Conservation (phyloP, 1,139 yeast species). For the Taphrina deformans region DNA sequence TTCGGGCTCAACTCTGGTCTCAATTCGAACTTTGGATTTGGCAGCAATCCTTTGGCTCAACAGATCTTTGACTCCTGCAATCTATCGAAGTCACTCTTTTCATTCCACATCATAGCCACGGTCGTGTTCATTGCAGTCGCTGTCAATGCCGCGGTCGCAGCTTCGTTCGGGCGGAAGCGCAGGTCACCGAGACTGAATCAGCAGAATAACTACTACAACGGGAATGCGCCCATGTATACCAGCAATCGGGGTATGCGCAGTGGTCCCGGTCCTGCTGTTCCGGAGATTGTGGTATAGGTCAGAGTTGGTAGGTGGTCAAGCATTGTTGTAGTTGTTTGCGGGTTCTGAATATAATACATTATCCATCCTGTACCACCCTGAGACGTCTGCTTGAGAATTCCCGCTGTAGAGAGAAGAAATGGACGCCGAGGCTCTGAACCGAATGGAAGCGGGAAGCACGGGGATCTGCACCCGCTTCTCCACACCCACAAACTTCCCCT, state of each 20-base stretch:
- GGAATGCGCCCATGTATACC: neutral
- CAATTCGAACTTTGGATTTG: neutral
- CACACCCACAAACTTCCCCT: neutral
- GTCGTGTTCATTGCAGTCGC: conserved; percentile 8
- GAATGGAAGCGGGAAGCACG: neutral
- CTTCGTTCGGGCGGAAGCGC: conserved; percentile 4
- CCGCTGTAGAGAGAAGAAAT: neutral
- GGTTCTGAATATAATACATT: too few relatives aligned
- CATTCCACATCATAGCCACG: conserved; percentile 25
- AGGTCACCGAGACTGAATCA: neutral
- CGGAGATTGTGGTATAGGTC: conserved; percentile 17
- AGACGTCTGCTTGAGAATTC: too few relatives aligned
- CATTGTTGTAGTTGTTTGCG: too few relatives aligned
- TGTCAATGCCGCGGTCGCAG: conserved; percentile 13
- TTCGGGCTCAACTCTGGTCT: neutral
- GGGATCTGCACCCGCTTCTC: neutral
- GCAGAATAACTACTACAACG: neutral
- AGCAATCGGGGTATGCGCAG: neutral
- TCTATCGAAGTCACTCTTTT: conserved; percentile 21
- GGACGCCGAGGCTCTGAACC: neutral
- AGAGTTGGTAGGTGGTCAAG: too few relatives aligned
- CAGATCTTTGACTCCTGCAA: conserved; percentile 30
- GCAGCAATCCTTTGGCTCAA: conserved; percentile 7
- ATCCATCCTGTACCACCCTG: too few relatives aligned
- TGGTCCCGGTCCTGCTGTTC: neutral